A percentile compares a stretch with the other conserved stretches of the same genome.
phyloP scores from a whole-genome alignment of 2,329 filamentous ascomycete genomes.

The Aurifilum marmelostoma region DNA sequence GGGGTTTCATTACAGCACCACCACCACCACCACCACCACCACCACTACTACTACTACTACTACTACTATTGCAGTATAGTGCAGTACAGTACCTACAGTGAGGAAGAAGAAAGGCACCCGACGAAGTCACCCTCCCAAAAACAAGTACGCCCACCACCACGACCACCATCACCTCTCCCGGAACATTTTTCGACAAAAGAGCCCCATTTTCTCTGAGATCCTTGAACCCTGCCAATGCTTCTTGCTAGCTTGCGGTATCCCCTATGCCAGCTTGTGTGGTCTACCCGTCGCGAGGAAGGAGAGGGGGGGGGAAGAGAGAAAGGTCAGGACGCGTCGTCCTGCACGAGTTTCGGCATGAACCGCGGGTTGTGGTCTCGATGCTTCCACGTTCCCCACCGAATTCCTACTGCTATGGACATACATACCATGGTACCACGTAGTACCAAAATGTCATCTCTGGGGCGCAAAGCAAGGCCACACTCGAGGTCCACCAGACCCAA shows the following conservation, averaged over 20 bases:
- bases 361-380: neutral
- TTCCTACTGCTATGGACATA: neutral
- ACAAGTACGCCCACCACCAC: neutral
- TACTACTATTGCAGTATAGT: no score
- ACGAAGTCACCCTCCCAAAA: neutral
- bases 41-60: no score
- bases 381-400: neutral
- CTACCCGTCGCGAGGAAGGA: neutral
- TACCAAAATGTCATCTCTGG: neutral
- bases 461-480: neutral
- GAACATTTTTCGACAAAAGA: conserved; percentile 5
- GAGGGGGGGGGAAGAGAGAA: neutral
- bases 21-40: no score
- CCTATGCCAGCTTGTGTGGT: neutral
- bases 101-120: neutral
- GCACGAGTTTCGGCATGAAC: neutral
- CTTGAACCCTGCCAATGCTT: neutral
- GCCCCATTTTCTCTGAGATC: neutral
- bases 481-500: neutral
- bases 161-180: neutral
- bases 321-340: neutral
- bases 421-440: neutral
- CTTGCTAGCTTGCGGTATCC: neutral
- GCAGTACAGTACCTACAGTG: neutral
- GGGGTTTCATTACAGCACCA: neutral